A percentile compares a stretch with the other conserved stretches of the same genome.
Evolutionary conservation across 345 rosid genomes (phyloP).

Genomic region (Aethionema arabicum): DNA sequence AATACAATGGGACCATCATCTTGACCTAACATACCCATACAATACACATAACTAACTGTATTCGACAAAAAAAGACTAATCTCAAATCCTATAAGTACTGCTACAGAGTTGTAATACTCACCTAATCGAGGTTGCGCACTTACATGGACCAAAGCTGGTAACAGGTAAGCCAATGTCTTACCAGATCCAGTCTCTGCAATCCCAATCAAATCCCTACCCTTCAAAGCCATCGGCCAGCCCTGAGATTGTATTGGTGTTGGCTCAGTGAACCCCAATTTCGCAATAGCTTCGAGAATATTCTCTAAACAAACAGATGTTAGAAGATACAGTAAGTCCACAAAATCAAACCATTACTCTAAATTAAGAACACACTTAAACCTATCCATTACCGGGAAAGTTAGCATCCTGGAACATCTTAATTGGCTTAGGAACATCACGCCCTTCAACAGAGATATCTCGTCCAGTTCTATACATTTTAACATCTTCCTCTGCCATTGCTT

Average conservation of each 20-base stretch:
- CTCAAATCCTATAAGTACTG: neutral
- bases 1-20: constrained; percentile 89
- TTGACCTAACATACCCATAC: constrained; percentile 42
- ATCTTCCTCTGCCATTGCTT: constrained; percentile 72
- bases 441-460: constrained; percentile 76
- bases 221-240: constrained; percentile 98
- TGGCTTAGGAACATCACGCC: constrained; percentile 82
- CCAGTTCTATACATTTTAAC: constrained; percentile 53
- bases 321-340: neutral
- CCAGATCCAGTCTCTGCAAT: constrained; percentile 99
- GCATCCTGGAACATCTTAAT: constrained; percentile 75
- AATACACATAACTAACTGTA: constrained; percentile 12
- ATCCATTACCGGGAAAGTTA: constrained; percentile 68
- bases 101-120: constrained; percentile 34
- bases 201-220: constrained; percentile 90
- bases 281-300: constrained; percentile 79
- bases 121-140: constrained; percentile 90
- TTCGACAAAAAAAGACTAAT: neutral
- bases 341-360: neutral
- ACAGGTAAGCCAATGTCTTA: constrained; percentile 88
- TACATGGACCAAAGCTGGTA: constrained; percentile 92
- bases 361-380: constrained; percentile 6
- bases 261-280: constrained; percentile 83
- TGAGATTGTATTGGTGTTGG: constrained; percentile 95
- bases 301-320: constrained; percentile 37